Evolutionary conservation across 768 basidiomycete species (phyloP), one percentile per base, ranked within the genome.

Genomic region (Hygrophorus pudorinus): DNA sequence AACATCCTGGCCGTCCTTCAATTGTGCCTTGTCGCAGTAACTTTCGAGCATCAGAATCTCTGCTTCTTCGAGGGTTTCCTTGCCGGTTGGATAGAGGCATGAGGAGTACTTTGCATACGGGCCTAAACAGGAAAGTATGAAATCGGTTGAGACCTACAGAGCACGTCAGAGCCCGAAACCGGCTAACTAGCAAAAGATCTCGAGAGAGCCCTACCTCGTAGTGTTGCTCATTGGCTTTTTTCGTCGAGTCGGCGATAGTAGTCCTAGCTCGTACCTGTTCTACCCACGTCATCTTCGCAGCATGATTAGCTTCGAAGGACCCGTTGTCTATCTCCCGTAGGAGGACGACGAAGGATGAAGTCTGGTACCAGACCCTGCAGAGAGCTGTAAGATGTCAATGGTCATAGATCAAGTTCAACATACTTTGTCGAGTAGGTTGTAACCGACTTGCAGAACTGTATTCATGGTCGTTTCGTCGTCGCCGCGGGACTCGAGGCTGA

Each of bases 151-250:
- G 6, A 80, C 73, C 78, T 78, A 44, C 1, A n/a, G 34, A n/a
- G 17, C 27, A n/a, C 16, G 24, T 12, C 30, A 24, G 37, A 17
- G 37, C 16, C 4, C 14, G 14, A 11, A 20, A 20, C 14, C n/a
- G n/a, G n/a, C n/a, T n/a, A n/a, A n/a, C n/a, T n/a, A n/a, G n/a
- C n/a, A n/a, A n/a, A 38, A 38, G 37, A 20, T 38, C 2, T 2
- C 43, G 17, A 32, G 36, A 12, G 30, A 21, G 10, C 57, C 58
- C 51, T 45, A 79, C 81, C 65, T 85, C 81, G 57, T 85, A 85
- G 53, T 85, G 81, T 57, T 84, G 82, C 54, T 84, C 77, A 50
- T 85, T 85, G 14, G 81, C 82, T 54, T 79, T 79, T 31, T 76
- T 70, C 1, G 80, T 72, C 9, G 73, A 66, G 47, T 75, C 78